Base-by-base conservation (phyloP, 2,329 filamentous ascomycete species). In the Stagonosporopsis vannaccii region DNA sequence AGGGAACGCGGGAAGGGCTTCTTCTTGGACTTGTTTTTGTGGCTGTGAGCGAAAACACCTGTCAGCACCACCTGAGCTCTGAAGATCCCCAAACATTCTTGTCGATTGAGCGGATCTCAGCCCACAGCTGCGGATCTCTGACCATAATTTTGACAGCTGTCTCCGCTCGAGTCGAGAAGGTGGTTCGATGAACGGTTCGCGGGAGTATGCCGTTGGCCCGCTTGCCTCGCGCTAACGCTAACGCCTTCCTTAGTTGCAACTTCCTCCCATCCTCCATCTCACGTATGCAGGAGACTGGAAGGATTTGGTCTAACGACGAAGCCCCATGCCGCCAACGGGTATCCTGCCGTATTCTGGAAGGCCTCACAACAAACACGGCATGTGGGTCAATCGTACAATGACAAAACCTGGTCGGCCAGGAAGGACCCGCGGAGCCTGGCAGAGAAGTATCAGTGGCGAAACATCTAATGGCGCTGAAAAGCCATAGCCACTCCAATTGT, bases 211-310 rank as follows among this genome's bases (percentile, higher is more conserved):
- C 32, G n/a, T n/a, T 2, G 36, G 19, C 15, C 45, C 23, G 32
- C 45, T 23, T 23, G 39, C 39, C 12, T 47, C 11, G 25, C 45
- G 37, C 46, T 25, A 41, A 30, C 25, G 46, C 25, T 49, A 41
- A 39, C 17, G 26, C 37, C 46, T 41, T 11, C 26, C 33, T 15
- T 23, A 33, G 33, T 41, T n/a, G 11, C 44, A 17, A 46, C 41
- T 15, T 35, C 42, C 30, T 17, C 9, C 32, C 44, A 46, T 37
- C n/a, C 12, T 46, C 23, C 32, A 26, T 22, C n/a, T 25, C 43
- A n/a, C n/a, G n/a, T n/a, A 45, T 46, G 43, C 43, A 46, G 30
- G 44, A 46, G 32, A 35, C 28, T 30, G 23, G 22, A 46, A 46
- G 44, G 32, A 46, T 46, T 20, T n/a, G 20, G 44, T 46, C 44